These are phyloP conservation scores for Allium fistulosum DNA, from an alignment of 106 monocot genomes.

Conservation along the genomic window DNA sequence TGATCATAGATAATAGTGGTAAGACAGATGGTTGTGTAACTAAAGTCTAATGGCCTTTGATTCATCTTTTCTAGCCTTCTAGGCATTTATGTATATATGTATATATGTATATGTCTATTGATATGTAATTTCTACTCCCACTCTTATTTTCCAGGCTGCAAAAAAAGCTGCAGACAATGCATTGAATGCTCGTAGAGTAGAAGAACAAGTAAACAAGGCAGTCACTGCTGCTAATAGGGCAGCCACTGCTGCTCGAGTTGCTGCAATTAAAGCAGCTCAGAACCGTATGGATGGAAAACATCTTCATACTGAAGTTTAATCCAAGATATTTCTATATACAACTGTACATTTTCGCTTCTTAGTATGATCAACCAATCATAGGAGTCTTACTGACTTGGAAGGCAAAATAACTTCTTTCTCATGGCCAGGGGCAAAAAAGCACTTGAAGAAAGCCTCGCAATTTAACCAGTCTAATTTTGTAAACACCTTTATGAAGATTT, in stretches of 20 bases:
- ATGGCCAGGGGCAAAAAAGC: too few relatives aligned
- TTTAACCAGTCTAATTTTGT: too few relatives aligned
- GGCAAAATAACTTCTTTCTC: too few relatives aligned
- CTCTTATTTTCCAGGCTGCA: constrained; percentile 15
- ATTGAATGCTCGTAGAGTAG: constrained; percentile 23
- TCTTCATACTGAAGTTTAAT: constrained; percentile 12
- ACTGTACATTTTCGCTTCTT: too few relatives aligned
- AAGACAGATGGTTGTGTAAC: not conserved
- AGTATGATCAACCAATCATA: too few relatives aligned
- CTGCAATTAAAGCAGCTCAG: constrained; percentile 48
- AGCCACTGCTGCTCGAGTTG: constrained; percentile 43
- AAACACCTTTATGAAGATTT: too few relatives aligned
- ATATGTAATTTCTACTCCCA: too few relatives aligned
- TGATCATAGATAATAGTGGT: not conserved
- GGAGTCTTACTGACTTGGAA: too few relatives aligned
- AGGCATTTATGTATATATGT: not conserved
- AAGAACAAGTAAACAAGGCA: constrained; percentile 38
- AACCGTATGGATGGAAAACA: constrained; percentile 24
- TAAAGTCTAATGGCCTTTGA: too few relatives aligned
- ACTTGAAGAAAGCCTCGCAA: too few relatives aligned
- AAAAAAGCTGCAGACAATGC: constrained; percentile 32
- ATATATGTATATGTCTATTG: too few relatives aligned
- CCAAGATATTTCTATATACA: not conserved
- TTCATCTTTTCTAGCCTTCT: not conserved
- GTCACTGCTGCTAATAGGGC: constrained; percentile 36